These are phyloP conservation scores for Zelopaecilomyces penicillatus DNA, from an alignment of 2,329 filamentous ascomycete species.

Conservation along the genomic window DNA sequence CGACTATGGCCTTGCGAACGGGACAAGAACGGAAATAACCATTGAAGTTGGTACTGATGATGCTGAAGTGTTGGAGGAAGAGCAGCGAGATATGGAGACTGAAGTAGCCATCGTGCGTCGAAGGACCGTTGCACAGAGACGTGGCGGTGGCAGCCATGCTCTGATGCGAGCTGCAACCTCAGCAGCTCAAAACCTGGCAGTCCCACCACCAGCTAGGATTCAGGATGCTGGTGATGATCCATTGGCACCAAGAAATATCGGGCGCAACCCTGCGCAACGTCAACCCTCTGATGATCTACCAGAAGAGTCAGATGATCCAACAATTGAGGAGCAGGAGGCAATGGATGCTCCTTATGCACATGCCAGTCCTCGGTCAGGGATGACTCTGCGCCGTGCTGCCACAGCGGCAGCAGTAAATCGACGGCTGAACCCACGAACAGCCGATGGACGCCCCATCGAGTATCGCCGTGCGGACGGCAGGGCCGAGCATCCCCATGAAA, in stretches of 20 bases:
- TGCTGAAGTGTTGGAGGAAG: conserved; percentile 64
- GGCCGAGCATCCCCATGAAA: conserved; percentile 71
- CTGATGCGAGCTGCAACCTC: conserved; percentile 43
- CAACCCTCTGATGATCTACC: conserved; percentile 11
- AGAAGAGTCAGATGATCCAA: conserved; percentile 36
- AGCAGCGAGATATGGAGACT: conserved; percentile 63
- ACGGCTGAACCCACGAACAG: conserved; percentile 51
- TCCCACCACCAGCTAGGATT: conserved; percentile 22
- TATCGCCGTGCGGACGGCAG: conserved; percentile 63
- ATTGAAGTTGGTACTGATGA: conserved; percentile 67
- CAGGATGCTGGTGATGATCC: conserved; percentile 38
- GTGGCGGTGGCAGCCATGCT: conserved; percentile 33
- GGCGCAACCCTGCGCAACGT: conserved; percentile 15
- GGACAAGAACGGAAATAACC: conserved; percentile 47
- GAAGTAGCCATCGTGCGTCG: conserved; percentile 73
- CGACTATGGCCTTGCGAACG: conserved; percentile 51
- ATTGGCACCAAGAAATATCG: conserved; percentile 42
- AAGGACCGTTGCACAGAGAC: conserved; percentile 59
- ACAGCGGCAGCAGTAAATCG: conserved; percentile 69
- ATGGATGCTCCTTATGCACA: conserved; percentile 67
- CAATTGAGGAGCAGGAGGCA: conserved; percentile 50
- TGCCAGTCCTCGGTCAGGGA: conserved; percentile 60
- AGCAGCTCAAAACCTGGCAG: conserved; percentile 19
- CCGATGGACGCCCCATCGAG: conserved; percentile 45
- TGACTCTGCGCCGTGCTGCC: conserved; percentile 63